Base-by-base conservation (phyloP, 1,284 basidiomycete species). In the Exsudoporus floridanus region DNA sequence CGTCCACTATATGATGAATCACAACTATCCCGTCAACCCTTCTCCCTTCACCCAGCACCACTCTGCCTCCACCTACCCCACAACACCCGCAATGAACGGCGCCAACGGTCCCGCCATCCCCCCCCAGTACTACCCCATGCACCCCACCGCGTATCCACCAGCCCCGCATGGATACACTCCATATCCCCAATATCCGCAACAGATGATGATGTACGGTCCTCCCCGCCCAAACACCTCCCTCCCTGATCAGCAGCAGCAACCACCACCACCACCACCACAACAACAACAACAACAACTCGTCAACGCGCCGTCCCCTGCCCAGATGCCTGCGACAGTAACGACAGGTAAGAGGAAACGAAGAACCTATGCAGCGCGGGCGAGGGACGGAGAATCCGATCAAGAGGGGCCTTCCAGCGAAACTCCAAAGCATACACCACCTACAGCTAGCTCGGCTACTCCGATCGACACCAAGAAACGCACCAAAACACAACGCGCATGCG, bases 401-500 rank as follows among this genome's bases (percentile, higher is more conserved):
- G 83, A 83, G 53, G 73, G 71, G 50, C 74, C 77, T 55, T 82
- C 83, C 54, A 75, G 69, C 57, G 82, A 84, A 54, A 70, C 62
- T 44, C 64, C 70, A 60, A 61, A 73, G 58, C 65, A 67, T 19
- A 50, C 63, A 5, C 58, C 71, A 19, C 71, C 71, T 52, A 66
- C 66, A 55, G 67, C 63, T 50, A 68, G 46, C 35, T 53, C 56
- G 39, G 58, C 62, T 50, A 48, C 65, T 46, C 50, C 73, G 23
- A 72, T 73, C 52, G 88, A 90, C 62, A 70, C 77, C 59, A 91
- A 90, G 75, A 94, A 94, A 71, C 86, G 92, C 50, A 92, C 89
- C 40, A 95, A 95, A 75, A 94, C 92, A 3, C 87, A 89, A 65
- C 84, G 92, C 52, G 92, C 93, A 7, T 95, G 93, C 69, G 92